These are phyloP conservation scores for Ganoderma resinaceum DNA, from an alignment of 1,284 basidiomycete species.

Conservation along the genomic window DNA sequence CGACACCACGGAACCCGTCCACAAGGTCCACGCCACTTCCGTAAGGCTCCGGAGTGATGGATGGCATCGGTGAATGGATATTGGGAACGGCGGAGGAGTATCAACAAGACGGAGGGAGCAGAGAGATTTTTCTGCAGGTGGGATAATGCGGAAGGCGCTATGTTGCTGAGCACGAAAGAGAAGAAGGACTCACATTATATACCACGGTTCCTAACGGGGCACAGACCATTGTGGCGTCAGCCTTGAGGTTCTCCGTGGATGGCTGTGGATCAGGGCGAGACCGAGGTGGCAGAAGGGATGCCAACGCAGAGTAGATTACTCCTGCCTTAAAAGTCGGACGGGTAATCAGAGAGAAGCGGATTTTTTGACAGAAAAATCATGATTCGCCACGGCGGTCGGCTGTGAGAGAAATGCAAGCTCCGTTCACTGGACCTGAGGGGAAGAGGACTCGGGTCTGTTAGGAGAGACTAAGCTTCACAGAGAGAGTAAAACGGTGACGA, in stretches of 20 bases:
- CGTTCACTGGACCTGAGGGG: background rate
- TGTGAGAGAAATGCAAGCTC: background rate
- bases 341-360: background rate
- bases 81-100: background rate
- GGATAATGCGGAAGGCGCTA: background rate
- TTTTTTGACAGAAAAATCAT: background rate
- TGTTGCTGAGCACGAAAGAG: background rate
- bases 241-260: constrained; percentile 11
- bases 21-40: background rate
- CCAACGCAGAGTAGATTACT: background rate
- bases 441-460: background rate
- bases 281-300: constrained; percentile 14
- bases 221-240: background rate
- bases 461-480: background rate
- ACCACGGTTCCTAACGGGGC: background rate
- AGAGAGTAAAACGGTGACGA: background rate
- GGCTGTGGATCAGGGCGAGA: constrained; percentile 11
- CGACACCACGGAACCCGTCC: background rate
- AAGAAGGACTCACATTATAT: constrained; percentile 5
- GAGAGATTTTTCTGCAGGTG: background rate
- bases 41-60: background rate
- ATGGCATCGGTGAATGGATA: background rate
- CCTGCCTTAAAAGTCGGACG: constrained; percentile 4
- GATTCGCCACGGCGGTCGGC: too few relatives aligned
- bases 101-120: background rate